Percentiles rank a stretch among this genome's conserved stretches.
These are phyloP conservation scores for Monosporascus ibericus DNA, from an alignment of 2,329 filamentous ascomycete species.

Conservation along the genomic window DNA sequence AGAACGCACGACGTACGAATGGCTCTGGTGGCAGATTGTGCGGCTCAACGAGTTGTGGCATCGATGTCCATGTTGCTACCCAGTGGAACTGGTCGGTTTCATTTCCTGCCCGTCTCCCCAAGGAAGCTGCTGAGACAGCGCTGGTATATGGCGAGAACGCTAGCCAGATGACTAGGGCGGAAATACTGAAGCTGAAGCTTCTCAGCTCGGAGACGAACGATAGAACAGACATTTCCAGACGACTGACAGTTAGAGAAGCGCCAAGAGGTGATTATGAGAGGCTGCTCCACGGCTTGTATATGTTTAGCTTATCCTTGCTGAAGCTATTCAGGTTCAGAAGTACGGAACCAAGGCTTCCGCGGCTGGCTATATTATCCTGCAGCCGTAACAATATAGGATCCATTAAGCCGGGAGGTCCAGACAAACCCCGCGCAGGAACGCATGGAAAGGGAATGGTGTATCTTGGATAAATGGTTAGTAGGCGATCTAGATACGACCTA, in stretches of 20 bases:
- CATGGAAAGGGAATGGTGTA: too few relatives aligned
- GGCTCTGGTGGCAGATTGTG: slow-evolving; percentile 54
- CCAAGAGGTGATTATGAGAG: not conserved
- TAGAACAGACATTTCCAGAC: not conserved
- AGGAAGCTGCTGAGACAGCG: not conserved
- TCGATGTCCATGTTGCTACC: slow-evolving; percentile 59
- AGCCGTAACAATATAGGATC: not conserved
- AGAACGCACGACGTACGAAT: slow-evolving; percentile 39
- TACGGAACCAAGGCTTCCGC: not conserved
- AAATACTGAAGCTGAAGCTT: not conserved
- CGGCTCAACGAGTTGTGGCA: slow-evolving; percentile 60
- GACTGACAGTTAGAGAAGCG: not conserved
- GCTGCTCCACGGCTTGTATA: not conserved
- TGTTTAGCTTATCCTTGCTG: not conserved
- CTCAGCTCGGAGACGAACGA: not conserved
- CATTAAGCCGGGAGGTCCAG: too few relatives aligned
- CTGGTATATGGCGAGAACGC: not conserved
- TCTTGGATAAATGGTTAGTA: too few relatives aligned
- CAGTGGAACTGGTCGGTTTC: slow-evolving; percentile 41
- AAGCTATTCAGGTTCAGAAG: not conserved
- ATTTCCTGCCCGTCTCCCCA: not conserved
- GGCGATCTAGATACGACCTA: too few relatives aligned
- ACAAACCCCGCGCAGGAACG: too few relatives aligned
- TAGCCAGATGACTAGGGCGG: not conserved
- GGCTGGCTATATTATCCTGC: not conserved